Evolutionary conservation across 176 grass and related monocot genomes (phyloP).

Genomic region (Zoysia pacifica): DNA sequence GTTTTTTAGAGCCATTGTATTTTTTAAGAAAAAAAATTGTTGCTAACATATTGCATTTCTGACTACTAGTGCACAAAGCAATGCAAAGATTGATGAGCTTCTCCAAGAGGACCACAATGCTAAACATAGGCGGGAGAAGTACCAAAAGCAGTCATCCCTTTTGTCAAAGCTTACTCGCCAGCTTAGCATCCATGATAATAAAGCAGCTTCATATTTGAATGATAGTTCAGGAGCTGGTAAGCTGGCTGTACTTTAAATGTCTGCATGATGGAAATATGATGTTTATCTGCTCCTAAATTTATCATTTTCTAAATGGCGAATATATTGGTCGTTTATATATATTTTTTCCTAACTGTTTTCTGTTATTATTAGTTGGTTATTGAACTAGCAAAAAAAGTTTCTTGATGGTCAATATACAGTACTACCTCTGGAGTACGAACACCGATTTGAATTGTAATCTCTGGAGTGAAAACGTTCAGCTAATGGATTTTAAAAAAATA

Average conservation of each 20-base stretch:
- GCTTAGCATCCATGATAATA: constrained; percentile 71
- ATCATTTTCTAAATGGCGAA: background rate
- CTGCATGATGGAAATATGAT: constrained; percentile 25
- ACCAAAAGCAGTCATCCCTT: constrained; percentile 69
- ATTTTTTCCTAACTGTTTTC: background rate
- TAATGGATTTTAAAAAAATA: background rate
- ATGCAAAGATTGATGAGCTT: constrained; percentile 69
- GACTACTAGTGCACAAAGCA: constrained; percentile 63
- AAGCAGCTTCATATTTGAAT: constrained; percentile 66
- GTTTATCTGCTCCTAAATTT: constrained; percentile 12
- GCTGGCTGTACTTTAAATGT: constrained; percentile 15
- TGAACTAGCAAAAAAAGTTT: background rate
- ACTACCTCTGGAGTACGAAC: background rate
- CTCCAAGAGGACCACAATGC: constrained; percentile 85
- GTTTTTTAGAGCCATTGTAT: background rate
- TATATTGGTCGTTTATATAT: background rate
- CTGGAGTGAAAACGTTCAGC: background rate
- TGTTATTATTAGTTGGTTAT: background rate
- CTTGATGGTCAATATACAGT: background rate
- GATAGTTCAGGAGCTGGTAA: constrained; percentile 63
- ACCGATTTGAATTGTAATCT: background rate
- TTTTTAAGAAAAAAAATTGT: background rate
- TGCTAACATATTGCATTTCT: background rate
- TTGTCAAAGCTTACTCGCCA: constrained; percentile 85
- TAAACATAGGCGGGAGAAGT: constrained; percentile 62